Conservation (phyloP, 2,329 filamentous ascomycete species). For the Fonsecaea monophora region DNA sequence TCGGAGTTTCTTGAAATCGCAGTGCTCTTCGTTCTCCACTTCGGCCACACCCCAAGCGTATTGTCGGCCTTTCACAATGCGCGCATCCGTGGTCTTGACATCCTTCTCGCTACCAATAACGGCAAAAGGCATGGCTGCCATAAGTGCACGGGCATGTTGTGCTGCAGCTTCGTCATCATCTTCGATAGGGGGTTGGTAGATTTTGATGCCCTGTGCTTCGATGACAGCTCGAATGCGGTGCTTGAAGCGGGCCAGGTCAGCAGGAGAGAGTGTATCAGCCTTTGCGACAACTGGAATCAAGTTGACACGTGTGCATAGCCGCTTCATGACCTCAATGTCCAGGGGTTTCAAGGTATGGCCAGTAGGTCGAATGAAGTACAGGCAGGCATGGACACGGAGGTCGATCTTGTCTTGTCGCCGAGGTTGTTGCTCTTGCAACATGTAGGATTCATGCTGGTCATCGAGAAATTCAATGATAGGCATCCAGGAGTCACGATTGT, state of each 20-base stretch:
- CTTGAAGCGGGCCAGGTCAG: constrained; percentile 93
- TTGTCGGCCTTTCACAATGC: constrained; percentile 97
- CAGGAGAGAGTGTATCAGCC: constrained; percentile 94
- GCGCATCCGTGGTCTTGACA: constrained; percentile 92
- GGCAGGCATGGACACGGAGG: constrained; percentile 94
- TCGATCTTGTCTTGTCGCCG: constrained; percentile 98
- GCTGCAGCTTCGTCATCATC: constrained; percentile 97
- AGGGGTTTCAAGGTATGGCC: constrained; percentile 98
- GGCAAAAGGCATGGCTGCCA: constrained; percentile 97
- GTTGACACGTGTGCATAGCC: constrained; percentile 96
- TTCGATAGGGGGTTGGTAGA: constrained; percentile 96
- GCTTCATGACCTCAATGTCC: constrained; percentile 99
- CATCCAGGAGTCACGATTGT: constrained; percentile 99
- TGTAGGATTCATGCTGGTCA: constrained; percentile 99
- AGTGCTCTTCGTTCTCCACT: constrained; percentile 99
- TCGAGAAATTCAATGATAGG: constrained; percentile 99
- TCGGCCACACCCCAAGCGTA: constrained; percentile 99
- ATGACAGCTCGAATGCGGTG: constrained; percentile 91
- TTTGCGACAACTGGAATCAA: constrained; percentile 98
- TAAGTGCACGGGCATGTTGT: constrained; percentile 90
- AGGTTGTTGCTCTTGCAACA: constrained; percentile 99
- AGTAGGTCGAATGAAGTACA: constrained; percentile 99
- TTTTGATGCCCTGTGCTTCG: constrained; percentile 98
- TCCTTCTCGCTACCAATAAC: constrained; percentile 99
- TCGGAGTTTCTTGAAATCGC: constrained; percentile 99